phyloP scores from a whole-genome alignment of 768 basidiomycete species.

The Trametes villosa region DNA sequence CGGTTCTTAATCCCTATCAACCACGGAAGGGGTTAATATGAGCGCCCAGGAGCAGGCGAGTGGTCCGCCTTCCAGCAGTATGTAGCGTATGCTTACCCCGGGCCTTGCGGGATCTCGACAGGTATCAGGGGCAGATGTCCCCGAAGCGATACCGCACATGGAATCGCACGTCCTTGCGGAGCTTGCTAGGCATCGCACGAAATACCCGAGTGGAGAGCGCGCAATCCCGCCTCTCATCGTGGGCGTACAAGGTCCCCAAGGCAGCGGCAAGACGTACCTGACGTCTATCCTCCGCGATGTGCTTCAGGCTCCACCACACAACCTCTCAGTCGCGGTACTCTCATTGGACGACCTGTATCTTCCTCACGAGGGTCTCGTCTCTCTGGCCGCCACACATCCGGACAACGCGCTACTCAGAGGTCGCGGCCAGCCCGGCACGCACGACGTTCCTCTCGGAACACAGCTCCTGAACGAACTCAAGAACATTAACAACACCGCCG shows the following conservation, averaged over 20 bases:
- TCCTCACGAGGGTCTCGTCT: constrained; percentile 61
- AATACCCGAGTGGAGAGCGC: background rate
- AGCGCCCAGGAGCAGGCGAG: no score
- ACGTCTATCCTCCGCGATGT: constrained; percentile 55
- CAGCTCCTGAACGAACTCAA: constrained; percentile 55
- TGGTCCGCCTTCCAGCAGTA: no score
- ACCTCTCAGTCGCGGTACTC: constrained; percentile 62
- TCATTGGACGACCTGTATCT: constrained; percentile 91
- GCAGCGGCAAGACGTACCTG: constrained; percentile 89
- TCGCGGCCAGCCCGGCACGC: constrained; percentile 93
- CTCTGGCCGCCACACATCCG: constrained; percentile 58
- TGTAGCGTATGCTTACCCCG: no score
- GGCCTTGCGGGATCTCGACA: no score
- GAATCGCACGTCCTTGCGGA: constrained; percentile 44
- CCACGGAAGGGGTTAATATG: no score
- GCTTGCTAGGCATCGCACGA: constrained; percentile 37
- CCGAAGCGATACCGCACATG: constrained; percentile 43
- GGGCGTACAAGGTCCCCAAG: constrained; percentile 92
- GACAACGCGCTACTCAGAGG: constrained; percentile 73
- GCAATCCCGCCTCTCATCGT: constrained; percentile 68
- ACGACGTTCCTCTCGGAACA: constrained; percentile 74
- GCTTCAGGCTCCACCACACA: constrained; percentile 47
- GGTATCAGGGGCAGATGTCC: background rate
- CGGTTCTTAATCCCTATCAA: no score
- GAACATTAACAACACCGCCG: constrained; percentile 37